These are phyloP conservation scores for Talaromyces adpressus DNA, from an alignment of 495 filamentous ascomycete species.

Conservation along the genomic window DNA sequence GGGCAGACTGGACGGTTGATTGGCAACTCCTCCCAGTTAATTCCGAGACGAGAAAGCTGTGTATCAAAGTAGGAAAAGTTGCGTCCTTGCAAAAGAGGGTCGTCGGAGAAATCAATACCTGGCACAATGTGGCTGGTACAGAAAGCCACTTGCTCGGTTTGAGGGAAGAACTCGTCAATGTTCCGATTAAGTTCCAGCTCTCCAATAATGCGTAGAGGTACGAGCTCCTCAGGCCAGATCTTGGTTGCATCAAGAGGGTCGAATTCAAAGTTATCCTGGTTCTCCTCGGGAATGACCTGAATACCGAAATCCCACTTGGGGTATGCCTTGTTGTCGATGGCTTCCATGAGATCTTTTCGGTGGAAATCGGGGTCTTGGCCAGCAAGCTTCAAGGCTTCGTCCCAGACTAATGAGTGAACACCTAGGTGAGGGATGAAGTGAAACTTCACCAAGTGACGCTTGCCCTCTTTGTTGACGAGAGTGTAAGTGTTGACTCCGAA, in stretches of 20 bases:
- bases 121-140: constrained; percentile 81
- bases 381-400: constrained; percentile 74
- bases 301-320: constrained; percentile 81
- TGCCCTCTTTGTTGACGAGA: constrained; percentile 62
- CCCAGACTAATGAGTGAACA: constrained; percentile 81
- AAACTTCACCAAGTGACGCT: constrained; percentile 78
- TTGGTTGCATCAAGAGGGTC: constrained; percentile 92
- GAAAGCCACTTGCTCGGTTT: constrained; percentile 77
- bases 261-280: constrained; percentile 78
- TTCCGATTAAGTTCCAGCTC: constrained; percentile 78
- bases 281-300: constrained; percentile 63
- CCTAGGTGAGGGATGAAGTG: constrained; percentile 70
- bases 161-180: constrained; percentile 77
- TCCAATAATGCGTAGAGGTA: constrained; percentile 76
- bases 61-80: constrained; percentile 90
- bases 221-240: constrained; percentile 77
- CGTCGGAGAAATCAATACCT: constrained; percentile 81
- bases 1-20: constrained; percentile 77
- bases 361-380: constrained; percentile 88
- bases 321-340: constrained; percentile 67
- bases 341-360: constrained; percentile 71
- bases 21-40: constrained; percentile 82
- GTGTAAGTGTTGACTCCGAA: constrained; percentile 85
- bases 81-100: constrained; percentile 74
- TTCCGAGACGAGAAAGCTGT: constrained; percentile 71